Evolutionary conservation across 2,329 filamentous ascomycete genomes (phyloP).

Genomic region (Raffaelea albimanens): DNA sequence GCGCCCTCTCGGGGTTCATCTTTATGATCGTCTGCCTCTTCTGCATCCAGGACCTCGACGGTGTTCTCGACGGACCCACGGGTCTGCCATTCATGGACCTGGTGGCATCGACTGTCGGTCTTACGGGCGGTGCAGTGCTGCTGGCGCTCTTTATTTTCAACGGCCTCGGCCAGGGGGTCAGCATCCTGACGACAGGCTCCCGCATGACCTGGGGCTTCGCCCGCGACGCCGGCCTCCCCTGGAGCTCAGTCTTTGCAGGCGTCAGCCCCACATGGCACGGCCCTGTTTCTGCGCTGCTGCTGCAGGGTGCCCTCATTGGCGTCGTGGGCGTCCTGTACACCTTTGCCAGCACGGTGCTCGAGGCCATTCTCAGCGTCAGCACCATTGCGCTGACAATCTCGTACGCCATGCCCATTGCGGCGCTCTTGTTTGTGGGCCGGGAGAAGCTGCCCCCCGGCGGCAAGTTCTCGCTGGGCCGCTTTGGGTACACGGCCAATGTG

Average conservation of each 20-base stretch:
- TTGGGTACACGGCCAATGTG: conserved; percentile 9
- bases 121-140: conserved; percentile 24
- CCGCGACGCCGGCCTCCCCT: conserved; percentile 33
- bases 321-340: conserved; percentile 30
- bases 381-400: conserved; percentile 47
- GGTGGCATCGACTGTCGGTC: conserved; percentile 28
- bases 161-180: conserved; percentile 23
- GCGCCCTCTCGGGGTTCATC: conserved; percentile 22
- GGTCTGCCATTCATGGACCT: conserved; percentile 37
- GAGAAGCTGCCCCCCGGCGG: conserved; percentile 37
- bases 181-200: conserved; percentile 25
- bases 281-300: conserved; percentile 17
- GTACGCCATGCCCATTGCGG: conserved; percentile 38
- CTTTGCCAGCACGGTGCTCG: conserved; percentile 42
- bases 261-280: conserved; percentile 28
- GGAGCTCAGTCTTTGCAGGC: conserved; percentile 26
- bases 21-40: conserved; percentile 16
- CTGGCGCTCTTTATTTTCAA: conserved; percentile 34
- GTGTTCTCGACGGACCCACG: conserved; percentile 21
- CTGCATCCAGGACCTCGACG: conserved; percentile 7
- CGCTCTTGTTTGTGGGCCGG: conserved; percentile 38
- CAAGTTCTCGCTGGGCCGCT: conserved; percentile 5
- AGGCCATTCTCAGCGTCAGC: conserved; percentile 44
- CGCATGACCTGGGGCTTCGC: conserved; percentile 35
- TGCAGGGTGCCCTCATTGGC: conserved; percentile 7